Evolutionary conservation across 441 rosid genomes (phyloP).

Genomic region (Gossypium lobatum): DNA sequence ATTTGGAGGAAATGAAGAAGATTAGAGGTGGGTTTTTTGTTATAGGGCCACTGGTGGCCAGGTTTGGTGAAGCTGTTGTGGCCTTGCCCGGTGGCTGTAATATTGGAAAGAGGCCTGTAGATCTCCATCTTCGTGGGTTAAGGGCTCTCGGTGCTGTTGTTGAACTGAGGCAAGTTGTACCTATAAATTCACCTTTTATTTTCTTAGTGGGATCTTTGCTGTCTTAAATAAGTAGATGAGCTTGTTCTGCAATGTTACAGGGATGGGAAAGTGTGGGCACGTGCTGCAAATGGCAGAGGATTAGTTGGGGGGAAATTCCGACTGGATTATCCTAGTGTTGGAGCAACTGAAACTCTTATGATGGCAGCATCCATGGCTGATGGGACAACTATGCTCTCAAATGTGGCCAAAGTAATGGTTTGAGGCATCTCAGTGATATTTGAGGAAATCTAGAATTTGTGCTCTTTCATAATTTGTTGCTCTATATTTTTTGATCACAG

Average conservation of each 20-base stretch:
- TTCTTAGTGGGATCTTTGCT: background rate
- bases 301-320: conserved; percentile 27
- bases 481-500: conserved; percentile 4
- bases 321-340: conserved; percentile 29
- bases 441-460: background rate
- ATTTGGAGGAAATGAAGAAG: conserved; percentile 20
- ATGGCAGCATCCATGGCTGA: conserved; percentile 36
- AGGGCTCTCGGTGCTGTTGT: conserved; percentile 29
- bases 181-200: background rate
- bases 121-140: conserved; percentile 25
- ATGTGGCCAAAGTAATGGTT: conserved; percentile 29
- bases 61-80: conserved; percentile 27
- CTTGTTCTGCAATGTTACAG: conserved; percentile 5
- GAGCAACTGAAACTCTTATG: conserved; percentile 35
- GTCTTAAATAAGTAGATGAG: background rate
- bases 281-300: conserved; percentile 28
- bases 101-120: conserved; percentile 27
- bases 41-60: conserved; percentile 24
- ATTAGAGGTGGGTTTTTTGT: conserved; percentile 33
- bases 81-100: conserved; percentile 33
- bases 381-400: conserved; percentile 26
- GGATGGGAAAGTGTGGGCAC: conserved; percentile 24
- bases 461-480: background rate
- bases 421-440: background rate
- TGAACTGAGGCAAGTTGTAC: conserved; percentile 17